Conservation (phyloP, 139 green algal genomes). For the Astrephomene gubernaculifera region DNA sequence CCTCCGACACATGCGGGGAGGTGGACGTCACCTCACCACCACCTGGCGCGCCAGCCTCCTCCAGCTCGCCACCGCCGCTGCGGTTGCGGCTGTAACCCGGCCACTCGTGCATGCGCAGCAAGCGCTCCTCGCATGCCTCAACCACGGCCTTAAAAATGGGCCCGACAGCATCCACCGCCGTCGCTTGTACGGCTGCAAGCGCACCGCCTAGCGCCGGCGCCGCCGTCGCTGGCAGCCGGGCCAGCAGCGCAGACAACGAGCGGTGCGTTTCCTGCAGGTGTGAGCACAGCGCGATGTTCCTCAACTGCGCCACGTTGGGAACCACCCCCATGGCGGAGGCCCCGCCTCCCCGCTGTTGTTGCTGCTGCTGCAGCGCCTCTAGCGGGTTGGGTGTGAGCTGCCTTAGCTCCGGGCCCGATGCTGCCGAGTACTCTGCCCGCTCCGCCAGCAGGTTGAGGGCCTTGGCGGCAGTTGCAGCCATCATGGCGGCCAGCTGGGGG, state of each 20-base stretch:
- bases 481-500: constrained; percentile 61
- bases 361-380: constrained; percentile 32
- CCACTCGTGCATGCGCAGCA: constrained; percentile 49
- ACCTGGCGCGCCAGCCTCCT: background rate
- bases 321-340: constrained; percentile 7
- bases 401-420: constrained; percentile 72
- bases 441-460: constrained; percentile 66
- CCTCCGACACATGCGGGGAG: constrained; percentile 79
- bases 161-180: constrained; percentile 66
- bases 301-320: constrained; percentile 75
- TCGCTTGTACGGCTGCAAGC: constrained; percentile 47
- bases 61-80: background rate
- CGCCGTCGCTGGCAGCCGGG: constrained; percentile 44
- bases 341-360: too few species aligned
- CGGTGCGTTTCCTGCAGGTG: constrained; percentile 88
- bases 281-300: constrained; percentile 87
- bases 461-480: constrained; percentile 58
- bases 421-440: constrained; percentile 79
- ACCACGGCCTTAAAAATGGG: constrained; percentile 78
- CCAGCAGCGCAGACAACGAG: constrained; percentile 37
- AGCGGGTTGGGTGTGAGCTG: constrained; percentile 23
- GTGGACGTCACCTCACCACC: constrained; percentile 57
- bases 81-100: background rate
- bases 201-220: constrained; percentile 63
- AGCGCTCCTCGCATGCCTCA: constrained; percentile 44